Evolutionary conservation across 2,329 filamentous ascomycete genomes (phyloP).

Genomic region (Emydomyces testavorans): DNA sequence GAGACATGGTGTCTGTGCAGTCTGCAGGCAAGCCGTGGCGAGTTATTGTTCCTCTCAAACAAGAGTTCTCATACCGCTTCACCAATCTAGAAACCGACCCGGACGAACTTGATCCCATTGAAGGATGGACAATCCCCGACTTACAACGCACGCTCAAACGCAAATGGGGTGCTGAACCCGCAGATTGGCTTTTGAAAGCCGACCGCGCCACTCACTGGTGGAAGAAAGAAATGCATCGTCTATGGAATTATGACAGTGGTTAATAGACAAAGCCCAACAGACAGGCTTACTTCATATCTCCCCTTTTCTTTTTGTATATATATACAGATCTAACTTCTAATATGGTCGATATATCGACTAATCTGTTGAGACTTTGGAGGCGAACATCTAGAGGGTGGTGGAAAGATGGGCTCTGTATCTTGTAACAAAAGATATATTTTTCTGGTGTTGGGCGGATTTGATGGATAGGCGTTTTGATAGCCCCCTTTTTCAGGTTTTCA

Average conservation of each 20-base stretch:
- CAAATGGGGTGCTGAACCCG: slow-evolving; percentile 26
- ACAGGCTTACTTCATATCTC: background rate
- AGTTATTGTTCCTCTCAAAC: slow-evolving; percentile 67
- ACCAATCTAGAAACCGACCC: slow-evolving; percentile 28
- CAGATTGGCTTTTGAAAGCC: slow-evolving; percentile 29
- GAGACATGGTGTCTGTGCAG: slow-evolving; percentile 53
- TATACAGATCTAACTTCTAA: slow-evolving; percentile 7
- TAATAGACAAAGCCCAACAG: slow-evolving; percentile 5
- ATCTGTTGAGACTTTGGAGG: background rate
- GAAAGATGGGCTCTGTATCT: background rate
- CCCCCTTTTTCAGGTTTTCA: background rate
- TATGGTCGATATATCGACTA: slow-evolving; percentile 2
- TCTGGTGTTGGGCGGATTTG: background rate
- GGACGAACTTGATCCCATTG: slow-evolving; percentile 24
- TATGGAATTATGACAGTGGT: slow-evolving; percentile 16
- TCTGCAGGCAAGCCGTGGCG: slow-evolving; percentile 65
- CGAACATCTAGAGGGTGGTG: background rate
- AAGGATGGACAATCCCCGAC: slow-evolving; percentile 25
- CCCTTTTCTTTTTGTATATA: slow-evolving; percentile 1
- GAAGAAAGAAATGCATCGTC: slow-evolving; percentile 25
- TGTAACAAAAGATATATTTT: background rate
- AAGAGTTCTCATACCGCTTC: slow-evolving; percentile 48
- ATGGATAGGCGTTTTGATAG: background rate
- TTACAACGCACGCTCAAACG: slow-evolving; percentile 21
- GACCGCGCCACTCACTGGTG: slow-evolving; percentile 31